phyloP scores from a whole-genome alignment of 208 protist genomes.

The Trypanosoma melophagium region DNA sequence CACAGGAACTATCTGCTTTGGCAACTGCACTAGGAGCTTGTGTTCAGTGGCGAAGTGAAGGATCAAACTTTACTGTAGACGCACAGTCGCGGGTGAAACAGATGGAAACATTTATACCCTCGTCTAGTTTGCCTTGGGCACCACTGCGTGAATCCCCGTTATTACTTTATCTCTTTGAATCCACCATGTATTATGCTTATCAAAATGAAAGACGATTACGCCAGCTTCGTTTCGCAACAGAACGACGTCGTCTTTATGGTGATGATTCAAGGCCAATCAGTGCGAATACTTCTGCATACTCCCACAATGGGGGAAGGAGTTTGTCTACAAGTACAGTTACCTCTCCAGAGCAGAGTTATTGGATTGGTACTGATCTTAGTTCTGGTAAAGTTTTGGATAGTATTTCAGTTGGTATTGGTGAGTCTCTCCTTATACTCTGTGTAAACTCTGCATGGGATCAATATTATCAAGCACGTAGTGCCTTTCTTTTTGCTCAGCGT shows the following conservation, averaged over 20 bases:
- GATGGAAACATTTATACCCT: too few species aligned
- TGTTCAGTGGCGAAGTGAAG: slow-evolving; percentile 11
- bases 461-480: slow-evolving; percentile 28
- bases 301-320: neutral
- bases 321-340: neutral
- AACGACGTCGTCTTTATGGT: neutral
- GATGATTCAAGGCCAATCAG: neutral
- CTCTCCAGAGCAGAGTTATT: neutral
- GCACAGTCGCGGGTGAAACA: too few species aligned
- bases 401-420: slow-evolving; percentile 20
- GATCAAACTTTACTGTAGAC: neutral
- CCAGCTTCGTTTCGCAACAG: slow-evolving; percentile 4
- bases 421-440: slow-evolving; percentile 28
- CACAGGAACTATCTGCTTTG: slow-evolving; percentile 23
- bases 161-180: slow-evolving; percentile 27
- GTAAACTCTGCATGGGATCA: slow-evolving; percentile 37
- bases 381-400: slow-evolving; percentile 11
- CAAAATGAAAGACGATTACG: slow-evolving; percentile 7
- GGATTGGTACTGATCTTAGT: neutral
- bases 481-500: slow-evolving; percentile 31
- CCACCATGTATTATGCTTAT: slow-evolving; percentile 17
- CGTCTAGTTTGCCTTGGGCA: slow-evolving; percentile 11
- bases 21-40: slow-evolving; percentile 22
- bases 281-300: slow-evolving; percentile 6
- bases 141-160: slow-evolving; percentile 23